phyloP scores from a whole-genome alignment of 2,329 filamentous ascomycete genomes.

The Alternaria sp. region DNA sequence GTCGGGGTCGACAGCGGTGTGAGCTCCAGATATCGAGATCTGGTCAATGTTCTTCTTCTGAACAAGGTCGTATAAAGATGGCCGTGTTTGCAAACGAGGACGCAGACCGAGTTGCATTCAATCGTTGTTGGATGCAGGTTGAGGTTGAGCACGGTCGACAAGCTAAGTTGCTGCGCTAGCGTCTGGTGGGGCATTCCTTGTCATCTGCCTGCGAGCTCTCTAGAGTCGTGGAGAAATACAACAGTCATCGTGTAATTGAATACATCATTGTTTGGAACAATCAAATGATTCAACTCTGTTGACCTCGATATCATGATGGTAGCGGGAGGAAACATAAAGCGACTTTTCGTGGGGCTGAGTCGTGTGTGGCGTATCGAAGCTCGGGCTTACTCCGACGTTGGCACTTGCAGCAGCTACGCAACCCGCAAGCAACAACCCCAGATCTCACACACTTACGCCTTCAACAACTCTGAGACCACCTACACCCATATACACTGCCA shows the following conservation, averaged over 20 bases:
- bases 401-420: constrained; percentile 31
- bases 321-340: constrained; percentile 1
- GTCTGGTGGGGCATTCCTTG: constrained; percentile 26
- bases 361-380: constrained; percentile 24
- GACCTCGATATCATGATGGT: background rate
- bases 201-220: constrained; percentile 18
- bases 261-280: background rate
- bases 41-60: constrained; percentile 59
- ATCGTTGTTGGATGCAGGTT: constrained; percentile 36
- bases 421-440: constrained; percentile 29
- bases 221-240: background rate
- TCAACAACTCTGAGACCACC: constrained; percentile 25
- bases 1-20: constrained; percentile 32
- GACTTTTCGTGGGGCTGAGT: constrained; percentile 17
- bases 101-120: constrained; percentile 65
- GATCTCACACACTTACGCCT: constrained; percentile 33
- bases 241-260: background rate
- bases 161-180: constrained; percentile 24
- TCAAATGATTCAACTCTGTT: background rate
- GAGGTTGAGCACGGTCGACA: constrained; percentile 26
- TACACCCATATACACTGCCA: constrained; percentile 17
- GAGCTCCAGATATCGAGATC: constrained; percentile 51
- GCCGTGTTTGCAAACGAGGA: constrained; percentile 66
- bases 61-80: constrained; percentile 70
- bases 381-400: constrained; percentile 23